Conservation (phyloP, 2,329 filamentous ascomycete species). For the Westerdykella aurantiaca region DNA sequence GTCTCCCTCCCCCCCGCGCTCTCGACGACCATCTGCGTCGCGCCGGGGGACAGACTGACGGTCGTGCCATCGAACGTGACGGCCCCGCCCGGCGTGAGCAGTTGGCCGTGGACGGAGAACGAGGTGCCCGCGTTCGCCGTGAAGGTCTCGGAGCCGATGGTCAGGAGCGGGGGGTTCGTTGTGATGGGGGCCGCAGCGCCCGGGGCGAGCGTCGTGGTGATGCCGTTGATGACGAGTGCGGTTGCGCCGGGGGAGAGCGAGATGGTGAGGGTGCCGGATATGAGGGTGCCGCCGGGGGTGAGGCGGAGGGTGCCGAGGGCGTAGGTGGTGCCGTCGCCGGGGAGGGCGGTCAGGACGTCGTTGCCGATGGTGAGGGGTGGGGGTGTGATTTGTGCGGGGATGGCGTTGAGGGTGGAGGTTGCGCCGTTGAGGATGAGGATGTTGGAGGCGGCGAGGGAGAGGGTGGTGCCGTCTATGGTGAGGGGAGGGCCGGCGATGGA, state of each 20-base stretch:
- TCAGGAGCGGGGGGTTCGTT: conserved; percentile 28
- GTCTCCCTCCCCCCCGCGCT: conserved; percentile 28
- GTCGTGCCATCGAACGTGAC: conserved; percentile 20
- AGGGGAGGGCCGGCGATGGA: conserved; percentile 30
- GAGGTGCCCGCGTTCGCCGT: conserved; percentile 23
- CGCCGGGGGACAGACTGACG: conserved; percentile 30
- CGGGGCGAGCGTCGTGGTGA: conserved; percentile 26
- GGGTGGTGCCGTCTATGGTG: conserved; percentile 27
- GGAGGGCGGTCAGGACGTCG: conserved; percentile 21
- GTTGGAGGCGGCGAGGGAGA: conserved; percentile 29
- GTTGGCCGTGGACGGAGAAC: conserved; percentile 36
- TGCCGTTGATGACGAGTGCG: conserved; percentile 28
- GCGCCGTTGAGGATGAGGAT: conserved; percentile 31
- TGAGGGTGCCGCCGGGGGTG: conserved; percentile 35
- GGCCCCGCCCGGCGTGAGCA: conserved; percentile 19
- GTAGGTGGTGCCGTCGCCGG: conserved; percentile 31
- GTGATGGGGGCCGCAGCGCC: conserved; percentile 12
- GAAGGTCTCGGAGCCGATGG: conserved; percentile 27
- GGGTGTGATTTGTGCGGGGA: conserved; percentile 18
- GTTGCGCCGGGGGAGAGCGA: conserved; percentile 26
- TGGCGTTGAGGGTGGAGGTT: conserved; percentile 29
- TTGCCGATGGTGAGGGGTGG: conserved; percentile 30
- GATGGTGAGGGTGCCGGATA: conserved; percentile 23
- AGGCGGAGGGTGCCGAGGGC: conserved; percentile 34
- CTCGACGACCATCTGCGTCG: conserved; percentile 35